A percentile compares a stretch with the other conserved stretches of the same genome.
phyloP scores from a whole-genome alignment of 257 asterid species.

The Schizonepeta tenuifolia region DNA sequence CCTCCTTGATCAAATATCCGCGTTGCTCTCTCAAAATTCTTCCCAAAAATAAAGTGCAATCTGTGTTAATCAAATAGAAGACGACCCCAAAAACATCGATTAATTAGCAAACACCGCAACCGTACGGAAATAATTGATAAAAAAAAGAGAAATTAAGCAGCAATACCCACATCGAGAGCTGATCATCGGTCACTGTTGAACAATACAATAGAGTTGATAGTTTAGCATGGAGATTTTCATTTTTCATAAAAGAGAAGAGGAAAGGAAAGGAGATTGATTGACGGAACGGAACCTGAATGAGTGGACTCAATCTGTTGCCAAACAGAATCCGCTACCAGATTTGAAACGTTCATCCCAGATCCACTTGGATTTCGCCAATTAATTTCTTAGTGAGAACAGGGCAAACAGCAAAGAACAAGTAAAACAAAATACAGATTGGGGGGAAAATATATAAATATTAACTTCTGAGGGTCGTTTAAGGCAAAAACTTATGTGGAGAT shows the following conservation, averaged over 20 bases:
- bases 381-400: neutral
- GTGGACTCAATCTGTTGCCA: slow-evolving; percentile 77
- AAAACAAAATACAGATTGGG: no score
- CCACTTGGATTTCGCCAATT: slow-evolving; percentile 10
- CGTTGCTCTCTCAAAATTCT: slow-evolving; percentile 78
- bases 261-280: neutral
- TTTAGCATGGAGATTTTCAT: no score
- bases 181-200: slow-evolving; percentile 77
- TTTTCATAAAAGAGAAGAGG: neutral
- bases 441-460: no score
- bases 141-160: neutral
- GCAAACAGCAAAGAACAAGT: no score
- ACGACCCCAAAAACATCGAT: neutral
- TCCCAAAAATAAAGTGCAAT: slow-evolving; percentile 84
- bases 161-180: slow-evolving; percentile 72
- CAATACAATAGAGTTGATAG: no score
- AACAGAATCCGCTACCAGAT: slow-evolving; percentile 64
- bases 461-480: no score
- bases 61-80: slow-evolving; percentile 36
- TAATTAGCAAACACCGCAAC: neutral
- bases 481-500: no score
- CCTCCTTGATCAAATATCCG: slow-evolving; percentile 83
- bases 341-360: slow-evolving; percentile 56
- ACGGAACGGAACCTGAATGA: slow-evolving; percentile 52
- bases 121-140: neutral